A percentile compares a stretch with the other conserved stretches of the same genome.
Evolutionary conservation across 768 basidiomycete species (phyloP).

Genomic region (Pleurotus sapidus): DNA sequence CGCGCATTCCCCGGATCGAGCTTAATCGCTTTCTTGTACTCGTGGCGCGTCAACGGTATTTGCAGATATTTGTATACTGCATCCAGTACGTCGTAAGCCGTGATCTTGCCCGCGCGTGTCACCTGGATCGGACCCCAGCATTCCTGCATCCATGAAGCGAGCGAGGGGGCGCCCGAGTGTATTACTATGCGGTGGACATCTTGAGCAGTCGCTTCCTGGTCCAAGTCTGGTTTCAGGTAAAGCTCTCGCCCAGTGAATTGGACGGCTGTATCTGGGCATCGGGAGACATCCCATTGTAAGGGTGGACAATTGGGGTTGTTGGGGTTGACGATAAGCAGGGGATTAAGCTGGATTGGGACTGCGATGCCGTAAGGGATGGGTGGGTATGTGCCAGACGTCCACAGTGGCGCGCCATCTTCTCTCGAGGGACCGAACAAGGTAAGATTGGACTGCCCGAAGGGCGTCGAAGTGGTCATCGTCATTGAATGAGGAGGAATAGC

Average conservation of each 20-base stretch:
- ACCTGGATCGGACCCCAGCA: background rate
- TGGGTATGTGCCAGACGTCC: slow-evolving; percentile 5
- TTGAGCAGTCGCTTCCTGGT: slow-evolving; percentile 1
- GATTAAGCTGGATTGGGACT: slow-evolving; percentile 4
- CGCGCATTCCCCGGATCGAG: slow-evolving; percentile 1
- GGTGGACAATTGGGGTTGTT: slow-evolving; percentile 5
- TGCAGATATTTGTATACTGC: slow-evolving; percentile 3
- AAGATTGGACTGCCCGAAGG: background rate
- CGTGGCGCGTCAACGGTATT: background rate
- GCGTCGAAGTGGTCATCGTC: background rate
- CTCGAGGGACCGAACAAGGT: background rate
- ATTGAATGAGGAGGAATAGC: background rate
- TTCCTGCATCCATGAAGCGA: background rate
- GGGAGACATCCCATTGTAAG: slow-evolving; percentile 3
- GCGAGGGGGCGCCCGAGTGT: background rate
- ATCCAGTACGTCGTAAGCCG: background rate
- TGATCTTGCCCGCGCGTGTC: background rate
- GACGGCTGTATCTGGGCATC: slow-evolving; percentile 3
- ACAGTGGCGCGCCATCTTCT: slow-evolving; percentile 2
- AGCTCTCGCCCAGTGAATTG: slow-evolving; percentile 2
- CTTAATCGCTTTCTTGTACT: slow-evolving; percentile 5
- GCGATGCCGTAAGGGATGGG: slow-evolving; percentile 7
- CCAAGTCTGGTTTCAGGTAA: background rate
- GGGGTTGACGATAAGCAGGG: slow-evolving; percentile 6
- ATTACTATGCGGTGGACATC: background rate